phyloP scores from a whole-genome alignment of 257 asterid species.

The Plantago elongata region DNA sequence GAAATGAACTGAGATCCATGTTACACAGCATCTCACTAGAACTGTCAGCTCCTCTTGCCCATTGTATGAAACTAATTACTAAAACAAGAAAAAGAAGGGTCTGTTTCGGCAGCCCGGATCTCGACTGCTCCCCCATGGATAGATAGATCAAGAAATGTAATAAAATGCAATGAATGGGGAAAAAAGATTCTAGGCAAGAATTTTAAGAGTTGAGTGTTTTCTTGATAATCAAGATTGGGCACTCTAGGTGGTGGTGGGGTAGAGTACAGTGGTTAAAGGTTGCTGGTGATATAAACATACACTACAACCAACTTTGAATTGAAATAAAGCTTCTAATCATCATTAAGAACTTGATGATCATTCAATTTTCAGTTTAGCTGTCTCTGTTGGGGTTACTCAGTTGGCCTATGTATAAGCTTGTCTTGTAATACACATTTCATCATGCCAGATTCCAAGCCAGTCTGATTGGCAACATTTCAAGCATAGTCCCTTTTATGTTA shows the following conservation, averaged over 20 bases:
- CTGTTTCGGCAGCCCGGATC: conserved; percentile 13
- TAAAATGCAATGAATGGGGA: conserved; percentile 21
- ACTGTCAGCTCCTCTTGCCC: conserved; percentile 25
- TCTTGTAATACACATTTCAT: not conserved
- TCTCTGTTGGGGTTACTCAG: conserved; percentile 5
- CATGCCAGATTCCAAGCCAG: not conserved
- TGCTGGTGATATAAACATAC: conserved; percentile 47
- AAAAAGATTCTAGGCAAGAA: conserved; percentile 19
- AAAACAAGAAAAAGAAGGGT: conserved; percentile 13
- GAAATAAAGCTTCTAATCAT: not conserved
- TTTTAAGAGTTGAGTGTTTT: conserved; percentile 15
- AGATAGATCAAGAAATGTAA: conserved; percentile 13
- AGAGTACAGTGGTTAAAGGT: conserved; percentile 59
- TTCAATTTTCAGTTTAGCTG: conserved; percentile 17
- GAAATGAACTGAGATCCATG: conserved; percentile 57
- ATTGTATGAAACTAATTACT: conserved; percentile 19
- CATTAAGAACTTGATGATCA: not conserved
- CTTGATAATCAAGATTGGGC: conserved; percentile 33
- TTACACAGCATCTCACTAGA: conserved; percentile 33
- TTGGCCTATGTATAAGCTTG: not conserved
- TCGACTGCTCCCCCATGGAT: conserved; percentile 38
- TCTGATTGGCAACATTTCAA: not conserved
- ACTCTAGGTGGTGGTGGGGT: conserved; percentile 53
- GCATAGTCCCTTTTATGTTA: not conserved
- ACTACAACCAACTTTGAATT: conserved; percentile 25